A percentile compares a stretch with the other conserved stretches of the same genome.
phyloP scores from a whole-genome alignment of 139 green algal genomes.

The Chlorella sp. region DNA sequence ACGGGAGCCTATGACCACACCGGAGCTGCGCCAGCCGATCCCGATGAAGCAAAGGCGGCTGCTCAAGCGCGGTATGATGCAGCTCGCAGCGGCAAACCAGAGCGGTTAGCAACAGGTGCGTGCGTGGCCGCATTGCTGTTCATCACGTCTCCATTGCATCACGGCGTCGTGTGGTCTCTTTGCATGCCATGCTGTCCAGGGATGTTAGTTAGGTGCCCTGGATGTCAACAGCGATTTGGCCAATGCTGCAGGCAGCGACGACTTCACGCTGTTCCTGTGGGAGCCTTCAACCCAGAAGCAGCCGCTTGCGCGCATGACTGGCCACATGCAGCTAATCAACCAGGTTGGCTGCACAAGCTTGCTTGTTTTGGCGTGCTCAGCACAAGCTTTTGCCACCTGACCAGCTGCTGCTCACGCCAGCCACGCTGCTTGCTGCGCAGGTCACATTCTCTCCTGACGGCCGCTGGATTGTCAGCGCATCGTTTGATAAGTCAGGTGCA shows the following conservation, averaged over 20 bases:
- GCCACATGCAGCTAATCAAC: slow-evolving; percentile 97
- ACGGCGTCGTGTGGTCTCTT: no score
- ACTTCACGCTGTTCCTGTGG: slow-evolving; percentile 99
- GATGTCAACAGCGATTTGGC: no score
- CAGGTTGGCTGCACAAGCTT: slow-evolving; percentile 66
- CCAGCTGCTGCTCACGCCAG: no score
- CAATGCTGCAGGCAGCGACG: slow-evolving; percentile 80
- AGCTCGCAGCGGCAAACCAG: slow-evolving; percentile 64
- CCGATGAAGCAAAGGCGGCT: slow-evolving; percentile 35
- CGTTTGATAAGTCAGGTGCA: slow-evolving; percentile 93
- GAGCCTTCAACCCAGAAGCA: slow-evolving; percentile 74
- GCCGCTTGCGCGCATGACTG: slow-evolving; percentile 90
- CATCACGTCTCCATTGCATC: no score
- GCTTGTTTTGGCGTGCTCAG: not conserved
- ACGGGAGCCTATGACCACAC: slow-evolving; percentile 94
- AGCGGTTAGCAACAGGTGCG: slow-evolving; percentile 86
- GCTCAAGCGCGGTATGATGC: slow-evolving; percentile 75
- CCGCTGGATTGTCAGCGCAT: slow-evolving; percentile 89
- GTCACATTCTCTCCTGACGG: slow-evolving; percentile 97
- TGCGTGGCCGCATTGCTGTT: no score
- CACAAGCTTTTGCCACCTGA: not conserved
- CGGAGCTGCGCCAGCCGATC: slow-evolving; percentile 60
- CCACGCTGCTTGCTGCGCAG: slow-evolving; percentile 57
- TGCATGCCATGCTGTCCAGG: no score
- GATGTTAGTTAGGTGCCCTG: no score